These are phyloP conservation scores for Stachybotrys echinatus DNA, from an alignment of 2,329 filamentous ascomycete genomes.

Conservation along the genomic window DNA sequence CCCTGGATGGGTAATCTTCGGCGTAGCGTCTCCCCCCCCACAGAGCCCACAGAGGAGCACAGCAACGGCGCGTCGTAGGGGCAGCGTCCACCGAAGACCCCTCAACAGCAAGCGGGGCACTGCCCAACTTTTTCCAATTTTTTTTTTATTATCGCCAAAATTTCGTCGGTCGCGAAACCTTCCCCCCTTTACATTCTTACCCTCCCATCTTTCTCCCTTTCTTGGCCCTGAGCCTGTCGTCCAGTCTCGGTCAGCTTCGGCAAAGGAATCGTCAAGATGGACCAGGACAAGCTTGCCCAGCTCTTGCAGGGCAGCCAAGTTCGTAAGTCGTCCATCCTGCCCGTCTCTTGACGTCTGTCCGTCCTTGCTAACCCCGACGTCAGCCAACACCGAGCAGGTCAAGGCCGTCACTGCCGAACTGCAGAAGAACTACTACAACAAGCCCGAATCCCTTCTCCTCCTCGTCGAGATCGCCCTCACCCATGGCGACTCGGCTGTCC, in stretches of 20 bases:
- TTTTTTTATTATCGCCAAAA: neutral
- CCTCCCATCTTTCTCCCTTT: slow-evolving; percentile 6
- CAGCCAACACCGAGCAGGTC: slow-evolving; percentile 83
- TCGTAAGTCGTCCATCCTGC: slow-evolving; percentile 53
- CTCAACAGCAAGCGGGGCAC: neutral
- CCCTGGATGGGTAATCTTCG: neutral
- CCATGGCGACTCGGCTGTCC: slow-evolving; percentile 65
- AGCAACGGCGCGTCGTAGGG: neutral
- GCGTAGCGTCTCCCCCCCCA: neutral
- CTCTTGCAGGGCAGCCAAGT: slow-evolving; percentile 84
- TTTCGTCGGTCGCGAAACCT: neutral
- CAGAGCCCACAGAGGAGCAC: neutral
- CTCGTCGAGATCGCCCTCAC: slow-evolving; percentile 85
- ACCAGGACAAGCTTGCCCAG: slow-evolving; percentile 70
- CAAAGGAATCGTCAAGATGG: slow-evolving; percentile 26
- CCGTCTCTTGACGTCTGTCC: no score
- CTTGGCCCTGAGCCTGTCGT: neutral
- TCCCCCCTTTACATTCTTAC: neutral
- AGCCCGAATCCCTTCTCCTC: slow-evolving; percentile 76
- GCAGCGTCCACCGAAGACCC: neutral
- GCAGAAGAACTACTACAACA: slow-evolving; percentile 88
- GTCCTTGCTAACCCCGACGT: slow-evolving; percentile 8
- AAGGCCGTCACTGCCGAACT: slow-evolving; percentile 87
- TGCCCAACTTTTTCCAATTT: neutral
- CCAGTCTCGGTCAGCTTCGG: slow-evolving; percentile 10